Percentiles rank a stretch among this genome's conserved stretches.
Conservation (phyloP, 2,329 filamentous ascomycete genomes). For the Canariomyces notabilis region DNA sequence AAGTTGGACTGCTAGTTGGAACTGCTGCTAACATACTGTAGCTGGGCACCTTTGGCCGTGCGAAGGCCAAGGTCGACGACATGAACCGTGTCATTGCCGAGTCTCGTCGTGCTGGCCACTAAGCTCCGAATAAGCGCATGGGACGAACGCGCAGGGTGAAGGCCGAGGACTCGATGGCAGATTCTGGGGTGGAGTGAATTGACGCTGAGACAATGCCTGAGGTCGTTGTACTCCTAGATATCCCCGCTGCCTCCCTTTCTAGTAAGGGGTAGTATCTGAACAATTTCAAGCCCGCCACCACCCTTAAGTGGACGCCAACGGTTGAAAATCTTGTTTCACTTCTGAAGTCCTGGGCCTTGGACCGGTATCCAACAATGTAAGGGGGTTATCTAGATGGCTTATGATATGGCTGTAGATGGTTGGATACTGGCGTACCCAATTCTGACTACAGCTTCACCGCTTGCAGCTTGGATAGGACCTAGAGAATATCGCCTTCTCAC, state of each 20-base stretch:
- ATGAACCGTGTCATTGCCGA: slow-evolving; percentile 98
- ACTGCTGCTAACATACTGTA: slow-evolving; percentile 32
- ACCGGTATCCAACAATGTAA: too few species aligned
- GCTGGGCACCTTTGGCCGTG: slow-evolving; percentile 98
- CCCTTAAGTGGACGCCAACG: slow-evolving; percentile 3
- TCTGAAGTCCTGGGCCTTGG: neutral
- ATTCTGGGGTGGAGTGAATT: slow-evolving; percentile 13
- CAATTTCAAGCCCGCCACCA: slow-evolving; percentile 19
- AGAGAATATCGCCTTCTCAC: too few species aligned
- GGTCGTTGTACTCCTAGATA: slow-evolving; percentile 1
- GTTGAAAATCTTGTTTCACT: neutral
- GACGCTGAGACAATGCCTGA: neutral
- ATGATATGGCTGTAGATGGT: too few species aligned
- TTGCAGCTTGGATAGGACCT: too few species aligned
- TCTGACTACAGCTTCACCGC: too few species aligned
- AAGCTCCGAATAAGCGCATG: slow-evolving; percentile 31
- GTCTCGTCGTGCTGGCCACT: slow-evolving; percentile 66
- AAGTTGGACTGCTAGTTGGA: slow-evolving; percentile 22
- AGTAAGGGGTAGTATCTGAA: slow-evolving; percentile 8
- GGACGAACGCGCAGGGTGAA: slow-evolving; percentile 6
- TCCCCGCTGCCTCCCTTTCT: slow-evolving; percentile 2
- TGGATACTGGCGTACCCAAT: too few species aligned
- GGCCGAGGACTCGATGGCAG: slow-evolving; percentile 15
- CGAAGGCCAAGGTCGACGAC: slow-evolving; percentile 99
- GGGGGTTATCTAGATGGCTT: too few species aligned